phyloP scores from a whole-genome alignment of 163 green algal genomes.

The Chloromonas sp. region DNA sequence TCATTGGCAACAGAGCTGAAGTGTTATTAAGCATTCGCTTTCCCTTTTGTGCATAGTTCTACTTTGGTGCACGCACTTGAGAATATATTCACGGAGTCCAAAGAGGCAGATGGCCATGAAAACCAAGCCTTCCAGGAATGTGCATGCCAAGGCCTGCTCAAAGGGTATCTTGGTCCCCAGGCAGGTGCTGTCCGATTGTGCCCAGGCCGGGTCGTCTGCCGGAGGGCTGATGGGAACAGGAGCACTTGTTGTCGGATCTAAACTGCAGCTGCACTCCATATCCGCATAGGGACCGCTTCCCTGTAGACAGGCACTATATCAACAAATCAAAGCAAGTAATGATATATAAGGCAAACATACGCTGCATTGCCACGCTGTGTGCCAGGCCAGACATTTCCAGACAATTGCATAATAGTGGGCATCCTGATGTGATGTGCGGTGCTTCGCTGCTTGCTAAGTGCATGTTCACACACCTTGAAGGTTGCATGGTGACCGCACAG shows the following conservation, averaged over 20 bases:
- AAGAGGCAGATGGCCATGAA: slow-evolving; percentile 50
- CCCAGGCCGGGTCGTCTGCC: neutral
- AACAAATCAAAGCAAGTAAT: too few relatives aligned
- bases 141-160: slow-evolving; percentile 40
- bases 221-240: neutral
- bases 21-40: too few relatives aligned
- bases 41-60: too few relatives aligned
- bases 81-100: slow-evolving; percentile 12
- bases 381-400: too few relatives aligned
- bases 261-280: neutral
- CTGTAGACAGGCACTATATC: too few relatives aligned
- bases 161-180: slow-evolving; percentile 40
- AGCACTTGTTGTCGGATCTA: too few relatives aligned
- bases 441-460: too few relatives aligned
- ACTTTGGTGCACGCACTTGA: slow-evolving; percentile 2
- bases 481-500: slow-evolving; percentile 12
- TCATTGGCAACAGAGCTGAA: too few relatives aligned
- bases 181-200: slow-evolving; percentile 9
- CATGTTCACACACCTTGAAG: slow-evolving; percentile 4
- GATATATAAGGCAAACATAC: too few relatives aligned
- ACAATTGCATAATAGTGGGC: too few relatives aligned
- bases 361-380: too few relatives aligned
- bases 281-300: neutral
- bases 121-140: slow-evolving; percentile 52
- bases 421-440: too few relatives aligned